Percentiles rank a stretch among this genome's conserved stretches.
Evolutionary conservation across 306 rosid genomes (phyloP).

Genomic region (Vicia sativa): DNA sequence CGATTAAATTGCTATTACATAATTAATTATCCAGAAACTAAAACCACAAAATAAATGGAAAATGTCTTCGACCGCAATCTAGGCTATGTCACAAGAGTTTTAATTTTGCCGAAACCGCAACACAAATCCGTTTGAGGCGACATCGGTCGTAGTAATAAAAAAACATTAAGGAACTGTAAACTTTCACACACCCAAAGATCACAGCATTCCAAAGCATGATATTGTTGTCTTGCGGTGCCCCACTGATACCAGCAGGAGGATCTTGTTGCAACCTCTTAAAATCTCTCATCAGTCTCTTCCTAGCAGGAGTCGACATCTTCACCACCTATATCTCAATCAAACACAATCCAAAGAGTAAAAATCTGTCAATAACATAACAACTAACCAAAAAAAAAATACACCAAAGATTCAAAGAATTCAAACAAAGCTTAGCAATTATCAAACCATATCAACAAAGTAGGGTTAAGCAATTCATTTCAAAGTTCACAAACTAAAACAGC

Average conservation of each 20-base stretch:
- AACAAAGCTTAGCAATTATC: conserved; percentile 18
- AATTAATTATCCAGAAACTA: conserved; percentile 9
- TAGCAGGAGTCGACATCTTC: conserved; percentile 91
- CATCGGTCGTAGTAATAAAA: not conserved
- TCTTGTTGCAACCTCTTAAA: conserved; percentile 91
- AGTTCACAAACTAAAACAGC: not conserved
- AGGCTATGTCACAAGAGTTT: too few relatives aligned
- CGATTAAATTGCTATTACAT: conserved; percentile 27
- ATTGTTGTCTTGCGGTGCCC: conserved; percentile 95
- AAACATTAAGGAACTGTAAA: conserved; percentile 1
- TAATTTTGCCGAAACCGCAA: too few relatives aligned
- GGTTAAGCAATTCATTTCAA: too few relatives aligned
- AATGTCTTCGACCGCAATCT: too few relatives aligned
- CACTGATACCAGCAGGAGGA: too few relatives aligned
- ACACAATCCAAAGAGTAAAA: conserved; percentile 22
- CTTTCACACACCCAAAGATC: conserved; percentile 74
- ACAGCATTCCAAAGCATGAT: conserved; percentile 99
- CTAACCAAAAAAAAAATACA: too few relatives aligned
- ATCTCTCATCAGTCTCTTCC: conserved; percentile 95
- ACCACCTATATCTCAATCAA: conserved; percentile 56
- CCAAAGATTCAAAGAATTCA: conserved; percentile 11
- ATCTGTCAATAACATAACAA: conserved; percentile 21
- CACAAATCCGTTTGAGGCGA: not conserved
- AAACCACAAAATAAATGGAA: too few relatives aligned
- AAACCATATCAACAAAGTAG: too few relatives aligned